Evolutionary conservation across 23 red algal genomes (phyloP), one percentile per base, ranked within the genome.

Genomic region (Gracilaria gracilis): DNA sequence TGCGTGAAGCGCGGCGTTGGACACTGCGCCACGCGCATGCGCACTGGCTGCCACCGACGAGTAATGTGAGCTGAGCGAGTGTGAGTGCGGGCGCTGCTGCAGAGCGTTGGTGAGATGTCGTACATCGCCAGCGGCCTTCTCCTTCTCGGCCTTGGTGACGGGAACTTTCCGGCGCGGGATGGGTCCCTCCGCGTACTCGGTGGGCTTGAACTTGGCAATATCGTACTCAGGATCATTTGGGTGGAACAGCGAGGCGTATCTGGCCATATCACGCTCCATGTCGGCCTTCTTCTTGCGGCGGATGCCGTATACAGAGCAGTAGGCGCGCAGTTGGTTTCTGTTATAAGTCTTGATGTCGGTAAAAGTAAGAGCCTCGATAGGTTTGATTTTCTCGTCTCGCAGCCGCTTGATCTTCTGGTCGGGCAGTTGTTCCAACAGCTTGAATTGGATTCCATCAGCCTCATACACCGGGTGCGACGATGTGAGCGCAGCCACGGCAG

Each of bases 291-390:
- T 94, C 81, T 97, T 92, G 46, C 91, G 67, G 17, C 67, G 72
- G 34, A 97, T 85, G 51, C 95, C 95, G 71, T 97, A 97, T 27
- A 94, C 92, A 28, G 85, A 97, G 67, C 88, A 97, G 71, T 94
- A 97, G 16, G 95, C 95, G 66, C 95, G 95, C 37, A 97, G 91
- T 61, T 97, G 95, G 58, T 97, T 91, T 42, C 95, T 61, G 84
- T 93, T 97, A 57, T 97, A 97, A 23, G 90, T 83, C 79, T 93
- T 92, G 65, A 94, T 91, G 58, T 97, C 88, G 29, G 78, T 92
- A 83, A 97, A 97, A 61, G 87, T 97, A 29, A 97, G 70, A 24
- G 27, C 62, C 53, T 97, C 95, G 44, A 97, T 91, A 28, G 95
- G 95, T 65, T 92, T 93, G 65, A 95, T 92, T 49, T 92, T 92